Conservation (phyloP, 805 yeast genomes). For the Spathaspora girioi region DNA sequence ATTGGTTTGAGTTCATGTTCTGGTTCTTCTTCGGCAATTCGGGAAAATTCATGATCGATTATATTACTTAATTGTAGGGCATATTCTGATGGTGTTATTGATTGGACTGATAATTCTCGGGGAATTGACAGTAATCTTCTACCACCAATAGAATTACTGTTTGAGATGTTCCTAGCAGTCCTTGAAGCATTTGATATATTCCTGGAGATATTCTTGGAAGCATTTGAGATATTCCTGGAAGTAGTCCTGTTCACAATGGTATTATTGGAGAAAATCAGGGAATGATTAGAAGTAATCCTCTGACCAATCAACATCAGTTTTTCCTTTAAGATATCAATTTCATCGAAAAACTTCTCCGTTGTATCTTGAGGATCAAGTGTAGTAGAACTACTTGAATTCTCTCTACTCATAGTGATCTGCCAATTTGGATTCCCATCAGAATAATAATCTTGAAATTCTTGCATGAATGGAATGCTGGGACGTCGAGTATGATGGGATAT, state of each 20-base stretch:
- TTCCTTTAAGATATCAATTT: not conserved
- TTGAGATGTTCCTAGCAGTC: no score
- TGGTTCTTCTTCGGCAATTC: not conserved
- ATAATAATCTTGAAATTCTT: not conserved
- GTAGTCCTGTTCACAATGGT: not conserved
- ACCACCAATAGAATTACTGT: no score
- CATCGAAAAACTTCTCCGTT: not conserved
- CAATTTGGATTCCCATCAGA: conserved; percentile 6
- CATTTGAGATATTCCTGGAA: no score
- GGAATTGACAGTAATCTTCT: no score
- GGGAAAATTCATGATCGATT: conserved; percentile 25
- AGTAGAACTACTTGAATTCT: not conserved
- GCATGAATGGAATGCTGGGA: not conserved
- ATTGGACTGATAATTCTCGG: conserved; percentile 18
- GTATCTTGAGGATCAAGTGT: not conserved
- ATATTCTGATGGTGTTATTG: conserved; percentile 23
- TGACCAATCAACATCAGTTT: not conserved
- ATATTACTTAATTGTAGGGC: conserved; percentile 25
- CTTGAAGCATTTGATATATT: not conserved
- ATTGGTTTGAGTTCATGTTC: not conserved
- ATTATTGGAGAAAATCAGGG: not conserved
- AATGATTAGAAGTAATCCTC: conserved; percentile 1
- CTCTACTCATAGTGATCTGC: not conserved
- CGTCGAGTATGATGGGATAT: not conserved
- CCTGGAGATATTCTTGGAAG: not conserved